phyloP scores from a whole-genome alignment of 1,284 basidiomycete genomes.

The Schizophyllum amplum region DNA sequence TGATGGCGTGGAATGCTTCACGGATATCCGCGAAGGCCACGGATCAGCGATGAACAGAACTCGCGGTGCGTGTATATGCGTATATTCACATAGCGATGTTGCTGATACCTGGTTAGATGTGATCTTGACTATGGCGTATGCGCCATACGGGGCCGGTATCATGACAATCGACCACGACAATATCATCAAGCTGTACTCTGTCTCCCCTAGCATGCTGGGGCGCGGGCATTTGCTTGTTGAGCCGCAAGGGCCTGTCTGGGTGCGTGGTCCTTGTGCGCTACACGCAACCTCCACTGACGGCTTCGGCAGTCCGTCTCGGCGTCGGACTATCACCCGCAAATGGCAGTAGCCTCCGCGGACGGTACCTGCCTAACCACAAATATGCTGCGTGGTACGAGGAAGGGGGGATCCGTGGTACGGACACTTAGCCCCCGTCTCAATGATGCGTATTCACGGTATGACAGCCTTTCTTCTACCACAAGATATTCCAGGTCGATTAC shows the following conservation, averaged over 20 bases:
- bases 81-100: not conserved
- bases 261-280: conserved; percentile 24
- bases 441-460: not conserved
- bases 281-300: conserved; percentile 1
- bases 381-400: conserved; percentile 55
- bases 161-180: conserved; percentile 75
- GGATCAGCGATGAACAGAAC: conserved; percentile 67
- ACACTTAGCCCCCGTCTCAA: not conserved
- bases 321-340: conserved; percentile 82
- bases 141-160: conserved; percentile 54
- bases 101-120: conserved; percentile 40
- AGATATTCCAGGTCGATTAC: conserved; percentile 83
- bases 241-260: conserved; percentile 75
- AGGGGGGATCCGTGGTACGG: conserved; percentile 61
- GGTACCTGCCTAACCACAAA: conserved; percentile 73
- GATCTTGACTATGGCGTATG: conserved; percentile 57
- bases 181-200: conserved; percentile 63
- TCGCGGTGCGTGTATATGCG: conserved; percentile 38
- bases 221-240: conserved; percentile 66
- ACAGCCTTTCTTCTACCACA: conserved; percentile 72
- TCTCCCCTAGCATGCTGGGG: conserved; percentile 65
- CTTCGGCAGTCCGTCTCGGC: conserved; percentile 55
- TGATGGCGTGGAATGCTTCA: conserved; percentile 67
- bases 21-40: conserved; percentile 63
- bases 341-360: conserved; percentile 76